Evolutionary conservation across 306 rosid genomes (phyloP).

Genomic region (Hylodesmum podocarpum): DNA sequence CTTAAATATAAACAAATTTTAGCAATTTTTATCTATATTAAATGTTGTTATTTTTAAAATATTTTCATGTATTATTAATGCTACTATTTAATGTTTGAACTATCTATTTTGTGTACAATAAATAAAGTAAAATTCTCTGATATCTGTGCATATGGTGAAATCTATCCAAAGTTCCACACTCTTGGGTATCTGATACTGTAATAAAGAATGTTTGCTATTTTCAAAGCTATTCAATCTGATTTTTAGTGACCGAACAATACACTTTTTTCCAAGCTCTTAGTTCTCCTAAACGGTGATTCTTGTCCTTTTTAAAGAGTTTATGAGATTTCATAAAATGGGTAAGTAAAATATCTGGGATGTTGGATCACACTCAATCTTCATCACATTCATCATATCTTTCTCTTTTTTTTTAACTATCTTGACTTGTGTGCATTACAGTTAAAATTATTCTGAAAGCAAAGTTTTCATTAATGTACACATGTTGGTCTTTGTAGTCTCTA

Average conservation of each 20-base stretch:
- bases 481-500: constrained; percentile 24
- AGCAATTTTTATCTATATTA: too few species aligned
- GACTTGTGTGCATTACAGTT: constrained; percentile 25
- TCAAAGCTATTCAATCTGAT: constrained; percentile 40
- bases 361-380: constrained; percentile 38
- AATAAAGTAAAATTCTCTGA: not conserved
- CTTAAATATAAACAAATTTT: too few species aligned
- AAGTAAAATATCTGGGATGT: constrained; percentile 9
- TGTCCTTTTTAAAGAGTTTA: constrained; percentile 26
- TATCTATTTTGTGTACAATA: too few species aligned
- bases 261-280: constrained; percentile 34
- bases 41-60: too few species aligned
- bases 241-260: constrained; percentile 34
- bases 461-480: constrained; percentile 24
- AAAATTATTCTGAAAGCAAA: constrained; percentile 17
- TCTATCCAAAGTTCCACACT: constrained; percentile 26
- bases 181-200: constrained; percentile 29
- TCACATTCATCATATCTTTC: constrained; percentile 21
- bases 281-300: constrained; percentile 41
- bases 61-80: too few species aligned
- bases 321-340: constrained; percentile 36
- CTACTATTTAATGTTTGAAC: too few species aligned
- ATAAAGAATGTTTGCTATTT: constrained; percentile 45
- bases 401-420: constrained; percentile 11
- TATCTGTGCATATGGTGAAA: constrained; percentile 30